Percentiles rank a stretch among this genome's conserved stretches.
These are phyloP conservation scores for Verticillium klebahnii DNA, from an alignment of 2,329 filamentous ascomycete genomes.

Conservation along the genomic window DNA sequence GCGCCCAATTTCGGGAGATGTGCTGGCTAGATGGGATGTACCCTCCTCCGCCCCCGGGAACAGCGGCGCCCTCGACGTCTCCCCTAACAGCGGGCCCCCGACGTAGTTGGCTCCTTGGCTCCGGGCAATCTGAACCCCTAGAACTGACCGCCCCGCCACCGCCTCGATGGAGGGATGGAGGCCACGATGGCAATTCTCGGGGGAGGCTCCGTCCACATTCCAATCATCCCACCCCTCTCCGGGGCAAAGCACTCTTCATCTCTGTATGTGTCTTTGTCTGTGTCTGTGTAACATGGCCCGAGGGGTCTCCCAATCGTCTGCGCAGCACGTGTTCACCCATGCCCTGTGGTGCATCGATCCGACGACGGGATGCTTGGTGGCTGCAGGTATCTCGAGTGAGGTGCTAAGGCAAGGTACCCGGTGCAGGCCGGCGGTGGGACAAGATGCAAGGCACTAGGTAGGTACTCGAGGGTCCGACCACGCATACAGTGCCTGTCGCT, in stretches of 20 bases:
- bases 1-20: neutral
- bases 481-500: neutral
- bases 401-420: neutral
- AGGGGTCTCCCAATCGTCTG: neutral
- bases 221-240: neutral
- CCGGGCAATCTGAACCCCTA: neutral
- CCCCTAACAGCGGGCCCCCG: neutral
- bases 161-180: neutral
- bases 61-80: neutral
- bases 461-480: neutral
- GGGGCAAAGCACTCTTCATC: neutral
- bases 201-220: neutral
- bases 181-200: neutral
- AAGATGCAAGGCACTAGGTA: neutral
- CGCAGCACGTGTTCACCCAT: neutral
- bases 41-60: neutral
- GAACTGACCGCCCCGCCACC: neutral
- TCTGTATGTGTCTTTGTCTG: neutral
- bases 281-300: neutral
- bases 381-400: neutral
- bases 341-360: neutral
- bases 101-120: neutral
- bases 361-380: neutral
- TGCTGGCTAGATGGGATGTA: neutral
- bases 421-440: neutral